phyloP scores from a whole-genome alignment of 169 alveolate species.

The Cryptosporidium muris region DNA sequence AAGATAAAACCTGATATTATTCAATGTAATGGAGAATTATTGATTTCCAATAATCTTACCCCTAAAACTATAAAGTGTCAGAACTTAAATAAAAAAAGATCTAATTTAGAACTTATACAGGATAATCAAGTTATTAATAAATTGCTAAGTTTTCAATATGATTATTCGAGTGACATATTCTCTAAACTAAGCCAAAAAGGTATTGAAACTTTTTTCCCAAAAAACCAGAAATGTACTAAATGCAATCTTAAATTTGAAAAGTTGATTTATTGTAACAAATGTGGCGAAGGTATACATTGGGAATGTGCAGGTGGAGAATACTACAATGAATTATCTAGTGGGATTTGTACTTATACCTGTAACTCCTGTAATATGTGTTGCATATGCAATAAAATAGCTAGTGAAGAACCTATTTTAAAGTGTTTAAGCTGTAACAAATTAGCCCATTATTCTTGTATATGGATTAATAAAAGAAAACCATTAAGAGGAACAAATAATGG shows the following conservation, averaged over 20 bases:
- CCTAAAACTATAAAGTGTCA: no score
- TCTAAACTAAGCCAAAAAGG: no score
- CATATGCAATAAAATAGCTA: background rate
- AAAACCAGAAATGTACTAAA: conserved; percentile 7
- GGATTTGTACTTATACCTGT: background rate
- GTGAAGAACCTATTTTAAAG: background rate
- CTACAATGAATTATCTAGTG: background rate
- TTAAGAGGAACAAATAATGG: background rate
- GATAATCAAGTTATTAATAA: no score
- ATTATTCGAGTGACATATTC: no score
- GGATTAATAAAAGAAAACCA: conserved; percentile 14
- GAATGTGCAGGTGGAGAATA: background rate
- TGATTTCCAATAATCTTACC: no score
- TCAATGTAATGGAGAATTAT: no score
- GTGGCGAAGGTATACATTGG: conserved; percentile 10
- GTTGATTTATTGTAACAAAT: conserved; percentile 3
- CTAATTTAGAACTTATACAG: no score
- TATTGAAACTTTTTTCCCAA: background rate
- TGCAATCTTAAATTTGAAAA: conserved; percentile 9
- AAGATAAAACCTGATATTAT: no score
- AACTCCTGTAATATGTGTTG: conserved; percentile 23
- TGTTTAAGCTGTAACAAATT: conserved; percentile 29
- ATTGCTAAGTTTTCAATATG: no score
- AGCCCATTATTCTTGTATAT: conserved; percentile 53
- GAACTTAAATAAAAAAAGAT: no score